Conservation (phyloP, 2,329 filamentous ascomycete genomes). For the Alternaria tenuissima region DNA sequence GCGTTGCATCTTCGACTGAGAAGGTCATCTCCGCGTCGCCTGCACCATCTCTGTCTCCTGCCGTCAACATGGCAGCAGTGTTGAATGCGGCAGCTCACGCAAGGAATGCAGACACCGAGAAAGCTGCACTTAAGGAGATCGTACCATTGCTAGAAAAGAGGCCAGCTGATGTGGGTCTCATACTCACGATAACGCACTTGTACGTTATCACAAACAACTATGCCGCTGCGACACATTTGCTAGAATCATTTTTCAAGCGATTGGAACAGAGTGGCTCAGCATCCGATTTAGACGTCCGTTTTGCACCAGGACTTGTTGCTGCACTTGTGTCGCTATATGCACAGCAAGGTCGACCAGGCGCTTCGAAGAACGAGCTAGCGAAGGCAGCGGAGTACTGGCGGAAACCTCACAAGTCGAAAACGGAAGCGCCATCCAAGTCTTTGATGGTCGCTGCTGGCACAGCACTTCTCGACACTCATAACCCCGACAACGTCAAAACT, state of each 20-base stretch:
- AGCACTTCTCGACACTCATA: constrained; percentile 79
- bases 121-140: constrained; percentile 73
- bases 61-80: constrained; percentile 65
- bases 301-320: constrained; percentile 84
- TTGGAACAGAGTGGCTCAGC: constrained; percentile 69
- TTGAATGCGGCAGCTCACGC: constrained; percentile 79
- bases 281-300: constrained; percentile 73
- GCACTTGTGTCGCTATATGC: constrained; percentile 81
- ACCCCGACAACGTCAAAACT: constrained; percentile 70
- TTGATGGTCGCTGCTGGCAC: constrained; percentile 80
- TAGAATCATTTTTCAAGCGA: constrained; percentile 77
- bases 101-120: constrained; percentile 66
- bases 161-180: constrained; percentile 80
- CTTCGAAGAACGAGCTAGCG: constrained; percentile 76
- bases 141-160: constrained; percentile 74
- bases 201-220: constrained; percentile 77
- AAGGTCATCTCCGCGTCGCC: constrained; percentile 59
- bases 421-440: constrained; percentile 56
- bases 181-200: constrained; percentile 82
- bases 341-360: constrained; percentile 74
- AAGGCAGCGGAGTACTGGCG: constrained; percentile 86
- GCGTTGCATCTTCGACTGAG: constrained; percentile 66
- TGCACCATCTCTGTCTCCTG: constrained; percentile 57
- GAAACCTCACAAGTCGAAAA: constrained; percentile 61
- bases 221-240: constrained; percentile 74